Base-by-base conservation (phyloP, 2,329 filamentous ascomycete species). In the Fulvia fulva region DNA sequence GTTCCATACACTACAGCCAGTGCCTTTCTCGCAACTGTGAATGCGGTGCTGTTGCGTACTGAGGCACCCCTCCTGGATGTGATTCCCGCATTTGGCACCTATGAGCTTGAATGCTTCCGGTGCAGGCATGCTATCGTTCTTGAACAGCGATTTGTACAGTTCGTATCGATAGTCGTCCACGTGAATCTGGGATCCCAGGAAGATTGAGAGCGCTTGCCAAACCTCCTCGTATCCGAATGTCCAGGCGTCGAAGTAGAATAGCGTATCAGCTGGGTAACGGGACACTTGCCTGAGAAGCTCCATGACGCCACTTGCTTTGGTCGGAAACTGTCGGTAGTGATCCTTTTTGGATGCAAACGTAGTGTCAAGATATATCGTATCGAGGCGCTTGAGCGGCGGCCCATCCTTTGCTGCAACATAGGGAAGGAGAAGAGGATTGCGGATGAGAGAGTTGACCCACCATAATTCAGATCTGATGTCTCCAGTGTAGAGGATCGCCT, bases 181-280 rank as follows among this genome's bases (percentile, higher is more conserved):
- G 67, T 97, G 93, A 1, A 96, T 83, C 78, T 87, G 66, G 0
- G 87, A 87, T 5, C 83, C 75, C 0, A 97, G 76, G 11, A 85
- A 83, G 22, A 86, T 82, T 0, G 91, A 87, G 0, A 97, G 75
- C 0, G 90, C 88, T 58, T 91, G 78, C 91, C 91, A 97, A 0
- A 96, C 91, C 53, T 96, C 89, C 71, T 97, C 92, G 63, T 97
- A 96, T 0, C 89, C 90, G 69, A 94, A 94, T 0, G 93, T 97
- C 91, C 92, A 96, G 0, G 91, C 84, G 57, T 91, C 84, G 47
- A 97, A 81, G 71, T 96, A 89, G 67, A 96, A 97, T 0, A 88
- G 72, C 0, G 91, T 96, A 41, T 90, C 83, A 1, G 77, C 61
- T 0, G 91, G 87, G 70, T 93, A 96, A 23, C 76, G 70, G 0